Conservation (phyloP, 2,329 filamentous ascomycete genomes). For the Verticillium isaacii region DNA sequence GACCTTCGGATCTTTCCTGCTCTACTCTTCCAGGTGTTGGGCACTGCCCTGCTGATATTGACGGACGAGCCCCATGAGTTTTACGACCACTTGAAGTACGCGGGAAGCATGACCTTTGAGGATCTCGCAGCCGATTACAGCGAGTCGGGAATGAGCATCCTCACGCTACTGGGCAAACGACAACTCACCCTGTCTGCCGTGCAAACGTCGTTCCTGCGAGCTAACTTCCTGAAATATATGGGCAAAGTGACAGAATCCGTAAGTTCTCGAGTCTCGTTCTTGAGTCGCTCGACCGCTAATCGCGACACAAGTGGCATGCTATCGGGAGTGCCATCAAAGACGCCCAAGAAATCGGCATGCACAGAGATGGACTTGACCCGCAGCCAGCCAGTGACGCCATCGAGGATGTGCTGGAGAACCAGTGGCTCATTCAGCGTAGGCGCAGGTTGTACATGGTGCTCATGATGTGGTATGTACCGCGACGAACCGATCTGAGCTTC, state of each 20-base stretch:
- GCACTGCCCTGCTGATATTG: conserved; percentile 48
- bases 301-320: conserved; percentile 43
- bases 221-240: conserved; percentile 53
- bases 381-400: conserved; percentile 38
- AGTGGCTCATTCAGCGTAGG: conserved; percentile 54
- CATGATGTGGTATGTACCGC: conserved; percentile 26
- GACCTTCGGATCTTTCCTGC: conserved; percentile 55
- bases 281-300: not conserved
- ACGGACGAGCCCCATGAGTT: conserved; percentile 39
- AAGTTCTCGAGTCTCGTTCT: conserved; percentile 4
- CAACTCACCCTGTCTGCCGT: conserved; percentile 52
- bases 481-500: not conserved
- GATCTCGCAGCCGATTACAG: conserved; percentile 58
- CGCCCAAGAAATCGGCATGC: conserved; percentile 58
- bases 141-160: conserved; percentile 48
- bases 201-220: conserved; percentile 51
- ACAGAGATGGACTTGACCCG: conserved; percentile 48
- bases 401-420: conserved; percentile 47
- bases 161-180: conserved; percentile 51
- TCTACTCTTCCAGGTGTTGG: conserved; percentile 54
- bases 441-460: conserved; percentile 50
- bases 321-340: conserved; percentile 54
- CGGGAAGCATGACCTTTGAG: conserved; percentile 54
- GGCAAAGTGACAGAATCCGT: conserved; percentile 55
- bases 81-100: conserved; percentile 55